Percentiles rank a stretch among this genome's conserved stretches.
Evolutionary conservation across 2,329 filamentous ascomycete genomes (phyloP).

Genomic region (Arthroderma uncinatum): DNA sequence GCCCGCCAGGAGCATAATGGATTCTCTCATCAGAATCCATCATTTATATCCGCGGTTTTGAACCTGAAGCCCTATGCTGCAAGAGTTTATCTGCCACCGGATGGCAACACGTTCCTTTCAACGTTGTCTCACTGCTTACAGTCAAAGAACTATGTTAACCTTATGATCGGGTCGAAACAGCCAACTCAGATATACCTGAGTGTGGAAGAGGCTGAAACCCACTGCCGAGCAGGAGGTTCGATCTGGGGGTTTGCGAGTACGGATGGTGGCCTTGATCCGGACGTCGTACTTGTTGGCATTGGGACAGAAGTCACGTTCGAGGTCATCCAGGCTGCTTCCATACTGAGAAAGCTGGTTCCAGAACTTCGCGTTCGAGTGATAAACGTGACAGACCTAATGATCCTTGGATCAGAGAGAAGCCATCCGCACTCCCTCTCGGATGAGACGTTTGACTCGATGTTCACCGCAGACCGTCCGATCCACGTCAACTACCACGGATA

Average conservation of each 20-base stretch:
- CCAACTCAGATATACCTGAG: conserved; percentile 51
- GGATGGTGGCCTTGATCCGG: conserved; percentile 44
- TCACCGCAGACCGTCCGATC: conserved; percentile 45
- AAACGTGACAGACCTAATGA: conserved; percentile 57
- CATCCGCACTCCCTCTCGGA: conserved; percentile 50
- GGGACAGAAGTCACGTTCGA: conserved; percentile 57
- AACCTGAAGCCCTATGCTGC: conserved; percentile 52
- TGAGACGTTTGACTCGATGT: conserved; percentile 45
- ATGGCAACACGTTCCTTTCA: conserved; percentile 57
- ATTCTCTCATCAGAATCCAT: conserved; percentile 58
- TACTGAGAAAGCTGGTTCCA: conserved; percentile 42
- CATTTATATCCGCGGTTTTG: conserved; percentile 55
- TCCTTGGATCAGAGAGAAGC: conserved; percentile 43
- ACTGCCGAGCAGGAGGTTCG: conserved; percentile 49
- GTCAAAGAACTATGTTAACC: conserved; percentile 54
- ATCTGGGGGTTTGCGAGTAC: conserved; percentile 53
- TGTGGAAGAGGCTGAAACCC: conserved; percentile 47
- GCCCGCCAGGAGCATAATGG: conserved; percentile 58
- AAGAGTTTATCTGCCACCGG: conserved; percentile 54
- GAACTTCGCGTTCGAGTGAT: conserved; percentile 49
- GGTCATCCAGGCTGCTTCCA: conserved; percentile 48
- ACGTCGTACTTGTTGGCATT: conserved; percentile 54
- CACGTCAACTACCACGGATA: conserved; percentile 62
- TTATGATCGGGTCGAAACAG: conserved; percentile 59
- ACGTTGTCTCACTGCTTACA: conserved; percentile 51